phyloP scores from a whole-genome alignment of 139 green algal genomes.

The Coccomyxa sp. region DNA sequence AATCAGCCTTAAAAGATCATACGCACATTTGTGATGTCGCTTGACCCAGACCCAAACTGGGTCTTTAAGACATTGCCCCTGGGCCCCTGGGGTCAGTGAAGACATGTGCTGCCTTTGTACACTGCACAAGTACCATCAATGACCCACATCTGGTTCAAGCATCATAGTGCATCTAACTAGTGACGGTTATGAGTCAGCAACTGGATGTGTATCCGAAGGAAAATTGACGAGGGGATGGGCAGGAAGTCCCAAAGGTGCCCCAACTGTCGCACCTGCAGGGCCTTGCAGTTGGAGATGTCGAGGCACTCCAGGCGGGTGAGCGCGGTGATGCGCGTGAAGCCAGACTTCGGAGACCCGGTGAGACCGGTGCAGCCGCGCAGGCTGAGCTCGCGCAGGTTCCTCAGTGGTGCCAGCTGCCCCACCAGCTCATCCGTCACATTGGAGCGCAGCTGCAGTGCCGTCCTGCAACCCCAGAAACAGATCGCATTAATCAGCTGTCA shows the following conservation, averaged over 20 bases:
- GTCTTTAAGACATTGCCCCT: too few relatives aligned
- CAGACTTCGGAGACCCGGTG: not conserved
- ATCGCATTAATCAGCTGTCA: not conserved
- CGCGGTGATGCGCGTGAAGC: not conserved
- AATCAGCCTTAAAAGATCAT: not conserved
- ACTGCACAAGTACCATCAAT: too few relatives aligned
- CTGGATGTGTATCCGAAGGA: not conserved
- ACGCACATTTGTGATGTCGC: not conserved
- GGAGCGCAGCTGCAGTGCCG: constrained; percentile 10
- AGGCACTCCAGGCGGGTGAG: not conserved
- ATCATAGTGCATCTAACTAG: too few relatives aligned
- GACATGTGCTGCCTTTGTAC: too few relatives aligned
- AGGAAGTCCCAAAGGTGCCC: not conserved
- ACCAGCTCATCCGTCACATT: not conserved
- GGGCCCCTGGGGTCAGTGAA: too few relatives aligned
- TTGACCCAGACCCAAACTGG: not conserved
- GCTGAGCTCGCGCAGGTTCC: not conserved
- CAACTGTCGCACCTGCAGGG: not conserved
- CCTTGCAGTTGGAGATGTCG: not conserved
- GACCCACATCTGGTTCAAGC: too few relatives aligned
- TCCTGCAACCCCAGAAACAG: not conserved
- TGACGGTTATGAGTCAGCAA: too few relatives aligned
- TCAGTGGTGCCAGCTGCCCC: constrained; percentile 3
- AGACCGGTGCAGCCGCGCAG: not conserved
- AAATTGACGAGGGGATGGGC: not conserved